Evolutionary conservation across 202 grass and related monocot genomes (phyloP), one percentile per base, ranked within the genome.

Genomic region (Bolboschoenoplectus hybrid): DNA sequence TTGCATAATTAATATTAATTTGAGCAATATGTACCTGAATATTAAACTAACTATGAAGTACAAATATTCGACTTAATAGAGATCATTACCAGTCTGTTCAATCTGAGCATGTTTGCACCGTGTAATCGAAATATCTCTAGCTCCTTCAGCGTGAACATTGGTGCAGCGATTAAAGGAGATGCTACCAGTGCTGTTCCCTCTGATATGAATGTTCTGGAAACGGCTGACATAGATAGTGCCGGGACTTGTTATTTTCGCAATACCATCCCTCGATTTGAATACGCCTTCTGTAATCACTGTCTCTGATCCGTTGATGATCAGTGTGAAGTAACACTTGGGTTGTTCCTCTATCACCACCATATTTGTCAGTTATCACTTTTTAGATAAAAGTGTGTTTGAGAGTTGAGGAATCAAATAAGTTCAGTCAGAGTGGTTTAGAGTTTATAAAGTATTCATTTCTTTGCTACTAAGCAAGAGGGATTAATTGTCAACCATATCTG

Each of bases 241-340:
- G 1, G 90, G 85, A 63, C 69, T 62, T n/a, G 88, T 92, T 60
- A 94, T 57, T 63, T 87, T 90, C 35, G 88, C 86, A 85, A 86
- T 82, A 38, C 92, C 88, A 36, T 9, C 13, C 50, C 6, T 81
- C 35, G 70, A 68, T 67, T 85, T 56, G 43, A 94, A 87, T 61
- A 72, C 87, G 36, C 85, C 92, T 83, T 94, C 90, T 87, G 81
- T 87, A 63, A 94, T 85, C 56, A 86, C 34, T 62, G 84, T 63
- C 81, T 90, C 90, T 7, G 87, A 70, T 85, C 92, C 90, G 68
- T 87, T 87, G 14, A 85, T 46, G 38, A 90, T 84, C 68, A 92
- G 86, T 67, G 74, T 17, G 81, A 94, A 94, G 51, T 67, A 20
- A 35, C 86, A 81, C 39, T 56, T 69, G 47, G 51, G 49, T 84